Percentiles rank a stretch among this genome's conserved stretches.
Conservation (phyloP, 75 land plant species). For the Cryptomeria japonica region DNA sequence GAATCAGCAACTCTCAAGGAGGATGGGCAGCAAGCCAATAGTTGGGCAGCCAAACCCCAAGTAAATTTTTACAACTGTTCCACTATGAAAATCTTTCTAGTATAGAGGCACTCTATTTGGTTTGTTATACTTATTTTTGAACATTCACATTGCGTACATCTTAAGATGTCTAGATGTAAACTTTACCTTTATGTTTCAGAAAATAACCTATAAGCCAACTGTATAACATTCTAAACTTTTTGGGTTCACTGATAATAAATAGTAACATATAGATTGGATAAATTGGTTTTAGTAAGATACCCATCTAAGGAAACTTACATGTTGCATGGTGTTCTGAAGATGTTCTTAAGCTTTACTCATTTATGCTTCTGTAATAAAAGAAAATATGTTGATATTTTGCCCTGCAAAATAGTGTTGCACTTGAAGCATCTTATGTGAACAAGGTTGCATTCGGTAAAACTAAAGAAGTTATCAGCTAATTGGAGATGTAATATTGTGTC, state of each 20-base stretch:
- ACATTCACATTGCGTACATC: neutral
- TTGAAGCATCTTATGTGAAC: neutral
- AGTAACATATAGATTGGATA: neutral
- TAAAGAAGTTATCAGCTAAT: neutral
- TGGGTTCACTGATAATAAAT: neutral
- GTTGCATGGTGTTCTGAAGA: neutral
- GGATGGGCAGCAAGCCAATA: too few species aligned
- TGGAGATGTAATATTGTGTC: neutral
- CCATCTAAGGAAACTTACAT: neutral
- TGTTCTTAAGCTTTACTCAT: neutral
- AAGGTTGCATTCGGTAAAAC: neutral
- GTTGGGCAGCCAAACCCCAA: neutral
- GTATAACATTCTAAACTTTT: neutral
- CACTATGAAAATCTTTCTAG: neutral
- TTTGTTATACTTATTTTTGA: neutral
- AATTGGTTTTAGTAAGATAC: neutral
- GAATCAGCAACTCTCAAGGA: too few species aligned
- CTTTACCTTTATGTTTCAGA: neutral
- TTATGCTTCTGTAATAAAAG: neutral
- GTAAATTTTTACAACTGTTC: neutral
- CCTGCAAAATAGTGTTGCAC: neutral
- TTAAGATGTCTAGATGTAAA: neutral
- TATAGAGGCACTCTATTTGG: neutral
- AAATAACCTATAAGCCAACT: neutral
- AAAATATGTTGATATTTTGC: neutral